Base-by-base conservation (phyloP, 495 filamentous ascomycete species). In the Aspergillus hancockii region DNA sequence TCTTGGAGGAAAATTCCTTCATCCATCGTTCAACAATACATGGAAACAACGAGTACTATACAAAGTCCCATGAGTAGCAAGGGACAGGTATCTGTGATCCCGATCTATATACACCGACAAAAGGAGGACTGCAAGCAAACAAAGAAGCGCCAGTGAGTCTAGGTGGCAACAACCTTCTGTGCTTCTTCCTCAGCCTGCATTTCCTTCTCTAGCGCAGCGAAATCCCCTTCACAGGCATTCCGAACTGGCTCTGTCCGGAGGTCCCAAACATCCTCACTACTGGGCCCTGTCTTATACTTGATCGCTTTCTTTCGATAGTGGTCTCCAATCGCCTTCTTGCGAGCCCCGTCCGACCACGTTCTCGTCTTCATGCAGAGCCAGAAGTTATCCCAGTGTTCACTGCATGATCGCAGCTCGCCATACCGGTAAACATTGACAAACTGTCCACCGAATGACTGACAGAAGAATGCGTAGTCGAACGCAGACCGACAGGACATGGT, bases 391-490 rank as follows among this genome's bases (percentile, higher is more conserved):
- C 92, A 96, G 46, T 90, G 86, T 63, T 93, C 86, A 28, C 75
- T 76, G 79, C 94, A 98, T 10, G 82, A 77, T 3, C 87, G 83
- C 49, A 94, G 62, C 41, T 70, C 72, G 55, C 94, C 94, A 71
- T 90, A 86, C 41, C 94, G 89, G 81, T 98, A 98, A 8, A 98
- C 79, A 62, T 88, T 84, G 61, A 86, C 81, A 76, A 93, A 94
- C 69, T 97, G 91, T 0, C 93, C 90, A 23, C 92, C 94, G 4
- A 95, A 81, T 0, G 91, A 93, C 67, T 94, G 89, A 82, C 94
- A 98, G 83, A 97, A 91, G 83, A 90, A 98, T 52, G 95, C 92
- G 52, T 83, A 81, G 79, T 98, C 94, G 81, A 98, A 98, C 67
- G 91, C 88, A 51, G 85, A 75, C 55, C 90, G 86, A 80, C 94